Evolutionary conservation across 2,329 filamentous ascomycete genomes (phyloP), one percentile per base, ranked within the genome.

Genomic region (Fusarium globosum): DNA sequence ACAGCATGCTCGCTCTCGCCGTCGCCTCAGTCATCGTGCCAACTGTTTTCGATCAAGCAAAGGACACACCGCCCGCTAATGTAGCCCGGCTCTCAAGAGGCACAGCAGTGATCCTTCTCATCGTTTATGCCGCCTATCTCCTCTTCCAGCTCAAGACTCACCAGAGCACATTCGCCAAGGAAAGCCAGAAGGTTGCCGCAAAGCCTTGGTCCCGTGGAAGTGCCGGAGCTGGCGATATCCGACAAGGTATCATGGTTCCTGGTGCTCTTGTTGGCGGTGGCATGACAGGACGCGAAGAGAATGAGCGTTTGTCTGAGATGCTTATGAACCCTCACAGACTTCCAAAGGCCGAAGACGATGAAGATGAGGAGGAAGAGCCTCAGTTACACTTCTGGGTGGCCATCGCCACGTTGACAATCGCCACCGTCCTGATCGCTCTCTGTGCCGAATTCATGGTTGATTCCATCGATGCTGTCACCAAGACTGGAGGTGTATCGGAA

Each of bases 141-240:
- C 88, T 94, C 82, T 98, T 98, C 86, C 96, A 98, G 82, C 90
- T 98, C 67, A 94, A 94, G 81, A 95, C 95, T 0, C 95, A 98
- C 81, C 87, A 88, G 30, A 85, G 85, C 14, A 91, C 97, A 80
- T 98, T 97, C 86, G 94, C 93, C 80, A 90, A 90, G 59, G 90
- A 93, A 39, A 93, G 92, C 73, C 88, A 93, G 76, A 97, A 97
- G 82, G 92, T 93, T 0, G 89, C 91, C 6, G 94, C 83, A 43
- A 86, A 83, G 77, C 88, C 87, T 6, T 86, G 81, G 80, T 83
- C 70, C 63, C 78, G 66, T 41, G 82, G 65, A 65, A 79, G 57
- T 43, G 77, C 80, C 61, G 78, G 80, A 20, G 82, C 80, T 61
- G 78, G 80, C 21, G 82, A 82, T 15, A 74, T 86, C 11, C 81